Conservation (phyloP, 495 filamentous ascomycete genomes). For the Xylaria longipes region DNA sequence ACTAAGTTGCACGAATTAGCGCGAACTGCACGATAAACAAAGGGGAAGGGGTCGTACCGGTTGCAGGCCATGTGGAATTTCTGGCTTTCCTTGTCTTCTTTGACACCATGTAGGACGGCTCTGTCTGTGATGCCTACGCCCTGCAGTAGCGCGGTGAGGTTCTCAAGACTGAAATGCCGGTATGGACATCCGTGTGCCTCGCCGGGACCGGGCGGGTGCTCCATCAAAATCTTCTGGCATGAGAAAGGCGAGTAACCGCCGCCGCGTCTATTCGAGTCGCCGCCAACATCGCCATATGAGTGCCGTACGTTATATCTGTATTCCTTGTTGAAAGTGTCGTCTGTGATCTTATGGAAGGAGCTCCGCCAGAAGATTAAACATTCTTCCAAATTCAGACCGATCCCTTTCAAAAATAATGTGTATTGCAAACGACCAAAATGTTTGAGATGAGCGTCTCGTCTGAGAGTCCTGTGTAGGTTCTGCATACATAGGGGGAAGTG, state of each 20-base stretch:
- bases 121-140: conserved; percentile 76
- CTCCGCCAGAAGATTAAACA: conserved; percentile 94
- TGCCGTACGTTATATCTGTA: conserved; percentile 97
- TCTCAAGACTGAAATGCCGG: conserved; percentile 87
- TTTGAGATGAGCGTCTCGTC: conserved; percentile 86
- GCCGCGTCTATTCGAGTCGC: conserved; percentile 83
- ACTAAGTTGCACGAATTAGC: conserved; percentile 34
- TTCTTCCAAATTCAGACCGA: conserved; percentile 90
- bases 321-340: conserved; percentile 93
- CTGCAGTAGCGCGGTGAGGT: conserved; percentile 76
- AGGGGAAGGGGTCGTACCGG: conserved; percentile 50
- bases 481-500: conserved; percentile 97
- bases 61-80: conserved; percentile 98
- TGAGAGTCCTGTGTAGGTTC: conserved; percentile 81
- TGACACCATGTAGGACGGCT: conserved; percentile 77
- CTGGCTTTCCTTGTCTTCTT: conserved; percentile 85
- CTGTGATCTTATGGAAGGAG: conserved; percentile 80
- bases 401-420: conserved; percentile 95
- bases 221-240: conserved; percentile 92
- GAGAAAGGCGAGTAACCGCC: conserved; percentile 87
- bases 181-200: conserved; percentile 96
- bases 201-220: conserved; percentile 80
- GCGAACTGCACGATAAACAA: neutral
- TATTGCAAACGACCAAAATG: conserved; percentile 96
- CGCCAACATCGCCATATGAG: conserved; percentile 92